These are phyloP conservation scores for Mycena citricolor DNA, from an alignment of 1,284 basidiomycete species.

Conservation along the genomic window DNA sequence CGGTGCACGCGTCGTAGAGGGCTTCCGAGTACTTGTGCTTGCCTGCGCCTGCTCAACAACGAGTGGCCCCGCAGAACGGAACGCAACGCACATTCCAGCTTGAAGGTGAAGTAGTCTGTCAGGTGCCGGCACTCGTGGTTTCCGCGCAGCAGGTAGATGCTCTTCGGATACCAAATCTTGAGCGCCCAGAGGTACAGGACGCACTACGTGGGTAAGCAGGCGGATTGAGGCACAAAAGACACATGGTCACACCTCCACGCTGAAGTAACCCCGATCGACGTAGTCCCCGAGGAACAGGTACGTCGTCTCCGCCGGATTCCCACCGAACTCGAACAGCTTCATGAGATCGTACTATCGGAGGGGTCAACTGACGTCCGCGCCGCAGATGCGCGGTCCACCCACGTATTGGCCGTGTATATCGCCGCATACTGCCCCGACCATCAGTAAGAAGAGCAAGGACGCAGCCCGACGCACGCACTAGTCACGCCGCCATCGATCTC, in stretches of 20 bases:
- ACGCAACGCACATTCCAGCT: constrained; percentile 67
- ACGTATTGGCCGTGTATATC: constrained; percentile 99
- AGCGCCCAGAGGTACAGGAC: constrained; percentile 87
- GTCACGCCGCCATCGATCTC: constrained; percentile 89
- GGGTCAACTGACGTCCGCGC: constrained; percentile 12
- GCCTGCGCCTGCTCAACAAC: constrained; percentile 11
- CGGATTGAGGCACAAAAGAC: background rate
- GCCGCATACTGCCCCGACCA: constrained; percentile 59
- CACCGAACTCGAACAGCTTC: constrained; percentile 97
- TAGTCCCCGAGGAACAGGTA: constrained; percentile 98
- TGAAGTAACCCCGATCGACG: constrained; percentile 95
- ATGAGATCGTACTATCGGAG: constrained; percentile 85
- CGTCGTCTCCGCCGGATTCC: constrained; percentile 82
- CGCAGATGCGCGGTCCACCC: constrained; percentile 33
- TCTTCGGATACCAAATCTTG: constrained; percentile 92
- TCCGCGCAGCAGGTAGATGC: constrained; percentile 87
- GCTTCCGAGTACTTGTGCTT: constrained; percentile 88
- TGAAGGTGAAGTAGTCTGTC: constrained; percentile 97
- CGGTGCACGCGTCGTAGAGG: constrained; percentile 88
- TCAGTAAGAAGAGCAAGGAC: background rate
- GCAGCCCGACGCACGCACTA: constrained; percentile 28
- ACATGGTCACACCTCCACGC: constrained; percentile 58
- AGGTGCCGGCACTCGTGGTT: constrained; percentile 98
- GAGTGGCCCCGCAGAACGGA: too few species aligned
- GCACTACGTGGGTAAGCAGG: constrained; percentile 46